phyloP scores from a whole-genome alignment of 1,284 basidiomycete species.

The Entoloma clypeatum region DNA sequence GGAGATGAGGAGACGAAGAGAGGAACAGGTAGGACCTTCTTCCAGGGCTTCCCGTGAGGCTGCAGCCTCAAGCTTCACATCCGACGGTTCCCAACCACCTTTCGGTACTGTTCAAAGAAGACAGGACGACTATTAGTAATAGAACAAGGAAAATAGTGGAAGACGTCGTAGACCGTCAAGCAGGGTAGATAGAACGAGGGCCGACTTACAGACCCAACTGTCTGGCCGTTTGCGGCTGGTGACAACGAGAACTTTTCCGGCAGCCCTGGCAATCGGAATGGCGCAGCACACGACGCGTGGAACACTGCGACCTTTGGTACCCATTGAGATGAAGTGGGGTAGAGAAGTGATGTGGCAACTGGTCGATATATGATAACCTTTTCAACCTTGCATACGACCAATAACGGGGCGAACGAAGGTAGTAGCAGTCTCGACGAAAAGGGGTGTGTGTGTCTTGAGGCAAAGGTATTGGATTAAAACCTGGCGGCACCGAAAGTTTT shows the following conservation, averaged over 20 bases:
- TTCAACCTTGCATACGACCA: too few species aligned
- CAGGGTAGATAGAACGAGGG: conserved; percentile 3
- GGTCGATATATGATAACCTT: too few species aligned
- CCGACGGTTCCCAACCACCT: conserved; percentile 79
- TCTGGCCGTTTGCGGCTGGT: conserved; percentile 78
- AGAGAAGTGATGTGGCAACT: conserved; percentile 17
- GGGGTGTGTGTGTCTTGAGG: too few species aligned
- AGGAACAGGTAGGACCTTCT: conserved; percentile 87
- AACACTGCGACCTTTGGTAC: conserved; percentile 69
- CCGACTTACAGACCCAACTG: conserved; percentile 80
- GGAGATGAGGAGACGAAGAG: conserved; percentile 67
- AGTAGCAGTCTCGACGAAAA: too few species aligned
- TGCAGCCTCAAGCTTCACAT: conserved; percentile 75
- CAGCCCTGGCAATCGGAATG: conserved; percentile 69
- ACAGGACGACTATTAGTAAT: conserved; percentile 16
- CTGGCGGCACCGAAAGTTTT: too few species aligned
- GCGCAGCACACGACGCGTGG: conserved; percentile 84
- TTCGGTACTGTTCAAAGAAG: conserved; percentile 60
- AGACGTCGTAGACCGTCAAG: neutral
- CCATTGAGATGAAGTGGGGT: conserved; percentile 42
- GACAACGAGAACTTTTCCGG: conserved; percentile 72
- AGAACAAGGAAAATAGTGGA: conserved; percentile 6
- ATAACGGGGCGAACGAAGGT: too few species aligned
- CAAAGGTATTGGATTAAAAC: too few species aligned
- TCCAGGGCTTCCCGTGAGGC: conserved; percentile 84